A percentile compares a stretch with the other conserved stretches of the same genome.
phyloP scores from a whole-genome alignment of 2,329 filamentous ascomycete species.

The Acrodontium crateriforme region DNA sequence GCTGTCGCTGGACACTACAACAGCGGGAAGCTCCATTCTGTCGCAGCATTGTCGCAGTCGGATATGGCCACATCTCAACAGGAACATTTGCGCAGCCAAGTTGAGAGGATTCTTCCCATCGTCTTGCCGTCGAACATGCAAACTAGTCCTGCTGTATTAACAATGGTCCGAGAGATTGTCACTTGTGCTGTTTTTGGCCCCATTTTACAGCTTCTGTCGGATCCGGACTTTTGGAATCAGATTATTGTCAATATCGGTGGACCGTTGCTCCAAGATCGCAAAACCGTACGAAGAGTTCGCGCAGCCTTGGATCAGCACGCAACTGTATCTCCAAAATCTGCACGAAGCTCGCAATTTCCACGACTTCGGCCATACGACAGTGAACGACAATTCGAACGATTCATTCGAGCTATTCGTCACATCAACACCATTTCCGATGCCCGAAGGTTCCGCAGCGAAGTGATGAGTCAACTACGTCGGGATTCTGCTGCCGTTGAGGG shows the following conservation, averaged over 20 bases:
- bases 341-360: conserved; percentile 49
- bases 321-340: conserved; percentile 45
- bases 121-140: conserved; percentile 62
- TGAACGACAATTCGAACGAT: conserved; percentile 86
- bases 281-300: conserved; percentile 81
- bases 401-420: conserved; percentile 77
- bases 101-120: conserved; percentile 56
- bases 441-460: conserved; percentile 77
- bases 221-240: conserved; percentile 97
- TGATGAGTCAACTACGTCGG: conserved; percentile 79
- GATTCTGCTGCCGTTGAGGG: conserved; percentile 58
- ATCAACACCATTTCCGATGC: conserved; percentile 88
- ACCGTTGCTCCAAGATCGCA: conserved; percentile 79
- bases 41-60: conserved; percentile 67
- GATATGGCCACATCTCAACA: conserved; percentile 79
- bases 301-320: conserved; percentile 91
- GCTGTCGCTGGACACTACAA: conserved; percentile 92
- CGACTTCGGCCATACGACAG: conserved; percentile 69
- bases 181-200: conserved; percentile 81
- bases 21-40: conserved; percentile 76
- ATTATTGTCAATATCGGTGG: conserved; percentile 69
- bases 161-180: conserved; percentile 78
- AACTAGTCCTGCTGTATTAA: conserved; percentile 66
- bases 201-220: conserved; percentile 63
- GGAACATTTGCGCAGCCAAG: conserved; percentile 68